Evolutionary conservation across 805 yeast genomes (phyloP), one percentile per base, ranked within the genome.

Genomic region (Saccharomycopsis javanensis): DNA sequence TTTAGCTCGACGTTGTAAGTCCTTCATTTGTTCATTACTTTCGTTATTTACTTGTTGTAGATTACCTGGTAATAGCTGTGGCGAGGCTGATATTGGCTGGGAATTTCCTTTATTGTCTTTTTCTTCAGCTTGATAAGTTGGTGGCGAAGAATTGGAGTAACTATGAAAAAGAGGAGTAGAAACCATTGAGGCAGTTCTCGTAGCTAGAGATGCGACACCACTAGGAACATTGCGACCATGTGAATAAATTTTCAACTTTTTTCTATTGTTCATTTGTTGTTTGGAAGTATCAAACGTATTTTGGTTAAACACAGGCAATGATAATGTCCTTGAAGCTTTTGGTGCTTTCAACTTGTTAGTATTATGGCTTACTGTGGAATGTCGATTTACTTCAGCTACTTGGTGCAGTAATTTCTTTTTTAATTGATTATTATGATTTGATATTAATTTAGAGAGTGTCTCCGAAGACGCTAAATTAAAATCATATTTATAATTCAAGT

Each of bases 281-380:
- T 31, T 51, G 18, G 8, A 15, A 6, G 34, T 25, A 20, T 31
- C 30, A 25, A 33, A 23, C 20, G 38, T 51, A 5, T 51, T n/a
- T 16, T 11, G 18, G n/a, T 34, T 51, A 30, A 51, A 42, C 5
- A 58, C 57, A 4, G 62, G 62, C 20, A 60, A 30, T 18, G 62
- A 60, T n/a, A 55, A 35, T 2, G 62, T 60, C 23, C 62, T 34
- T n/a, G 54, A 25, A 13, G 62, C 62, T 28, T 53, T 57, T 53
- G 59, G 60, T 13, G 60, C 60, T 38, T 52, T 54, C 50, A 30
- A 16, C 10, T 20, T 42, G 11, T 42, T 25, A 37, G 5, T 18
- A 16, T 16, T 16, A 16, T 16, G 45, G 8, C 15, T 18, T 25
- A 11, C 8, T 13, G 23, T 23, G n/a, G 23, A 42, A 20, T 20